Evolutionary conservation across 2,329 filamentous ascomycete genomes (phyloP).

Genomic region (Penicillium occitanis): DNA sequence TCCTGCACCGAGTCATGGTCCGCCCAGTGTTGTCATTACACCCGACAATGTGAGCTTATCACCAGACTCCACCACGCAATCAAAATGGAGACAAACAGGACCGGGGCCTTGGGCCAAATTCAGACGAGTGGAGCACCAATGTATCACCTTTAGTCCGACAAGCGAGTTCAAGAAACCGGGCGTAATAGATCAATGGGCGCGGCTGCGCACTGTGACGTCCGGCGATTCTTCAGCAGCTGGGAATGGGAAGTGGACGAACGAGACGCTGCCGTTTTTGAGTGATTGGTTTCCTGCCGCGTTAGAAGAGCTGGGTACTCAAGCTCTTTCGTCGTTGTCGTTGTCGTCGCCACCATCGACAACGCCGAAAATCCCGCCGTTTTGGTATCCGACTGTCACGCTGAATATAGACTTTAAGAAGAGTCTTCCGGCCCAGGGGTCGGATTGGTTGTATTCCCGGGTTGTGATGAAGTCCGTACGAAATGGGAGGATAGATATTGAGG

Average conservation of each 20-base stretch:
- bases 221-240: not conserved
- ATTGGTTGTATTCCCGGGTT: conserved; percentile 69
- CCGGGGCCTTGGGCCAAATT: conserved; percentile 34
- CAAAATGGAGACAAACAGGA: conserved; percentile 10
- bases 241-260: conserved; percentile 59
- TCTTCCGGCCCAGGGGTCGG: conserved; percentile 65
- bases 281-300: conserved; percentile 67
- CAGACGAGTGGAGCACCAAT: conserved; percentile 51
- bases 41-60: conserved; percentile 7
- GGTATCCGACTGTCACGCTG: conserved; percentile 75
- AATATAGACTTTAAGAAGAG: conserved; percentile 76
- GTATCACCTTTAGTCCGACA: conserved; percentile 48
- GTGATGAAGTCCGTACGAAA: conserved; percentile 66
- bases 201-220: conserved; percentile 50
- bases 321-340: conserved; percentile 28
- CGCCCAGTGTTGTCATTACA: conserved; percentile 28
- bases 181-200: conserved; percentile 65
- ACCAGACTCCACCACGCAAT: not conserved
- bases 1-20: conserved; percentile 36
- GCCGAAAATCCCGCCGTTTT: conserved; percentile 49
- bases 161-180: conserved; percentile 24
- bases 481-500: conserved; percentile 72
- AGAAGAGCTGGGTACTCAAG: conserved; percentile 31
- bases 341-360: conserved; percentile 28
- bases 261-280: conserved; percentile 62